phyloP scores from a whole-genome alignment of 164 flowering plant genomes.

The Pachysandra terminalis region DNA sequence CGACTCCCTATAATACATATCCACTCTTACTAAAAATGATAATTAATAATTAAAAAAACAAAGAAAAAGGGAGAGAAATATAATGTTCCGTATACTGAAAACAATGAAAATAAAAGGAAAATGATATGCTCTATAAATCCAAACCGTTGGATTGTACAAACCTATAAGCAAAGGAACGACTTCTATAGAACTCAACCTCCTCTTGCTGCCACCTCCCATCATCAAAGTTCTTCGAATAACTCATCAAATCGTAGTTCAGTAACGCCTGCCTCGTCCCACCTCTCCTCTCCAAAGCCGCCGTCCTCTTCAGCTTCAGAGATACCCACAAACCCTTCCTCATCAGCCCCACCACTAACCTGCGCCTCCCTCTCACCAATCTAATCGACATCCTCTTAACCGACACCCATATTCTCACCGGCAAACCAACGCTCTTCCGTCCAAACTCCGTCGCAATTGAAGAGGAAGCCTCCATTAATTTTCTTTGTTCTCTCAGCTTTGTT shows the following conservation, averaged over 20 bases:
- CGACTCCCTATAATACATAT: too few relatives aligned
- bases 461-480: too few relatives aligned
- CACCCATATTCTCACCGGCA: conserved; percentile 9
- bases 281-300: not conserved
- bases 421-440: not conserved
- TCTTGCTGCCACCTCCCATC: conserved; percentile 15
- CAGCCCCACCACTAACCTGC: conserved; percentile 1
- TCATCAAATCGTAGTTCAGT: conserved; percentile 8
- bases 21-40: too few relatives aligned
- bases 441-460: not conserved
- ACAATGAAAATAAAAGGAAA: too few relatives aligned
- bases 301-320: conserved; percentile 8
- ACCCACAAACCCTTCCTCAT: conserved; percentile 8
- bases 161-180: conserved; percentile 12
- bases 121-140: not conserved
- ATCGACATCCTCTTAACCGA: conserved; percentile 4
- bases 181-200: conserved; percentile 12
- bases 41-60: too few relatives aligned
- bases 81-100: too few relatives aligned
- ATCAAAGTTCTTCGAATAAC: conserved; percentile 18
- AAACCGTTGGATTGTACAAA: conserved; percentile 1
- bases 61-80: not conserved
- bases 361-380: conserved; percentile 3
- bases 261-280: not conserved
- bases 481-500: too few relatives aligned